Percentiles rank a stretch among this genome's conserved stretches.
Evolutionary conservation across 116 monocot species (phyloP).

Genomic region (Cymodocea nodosa): DNA sequence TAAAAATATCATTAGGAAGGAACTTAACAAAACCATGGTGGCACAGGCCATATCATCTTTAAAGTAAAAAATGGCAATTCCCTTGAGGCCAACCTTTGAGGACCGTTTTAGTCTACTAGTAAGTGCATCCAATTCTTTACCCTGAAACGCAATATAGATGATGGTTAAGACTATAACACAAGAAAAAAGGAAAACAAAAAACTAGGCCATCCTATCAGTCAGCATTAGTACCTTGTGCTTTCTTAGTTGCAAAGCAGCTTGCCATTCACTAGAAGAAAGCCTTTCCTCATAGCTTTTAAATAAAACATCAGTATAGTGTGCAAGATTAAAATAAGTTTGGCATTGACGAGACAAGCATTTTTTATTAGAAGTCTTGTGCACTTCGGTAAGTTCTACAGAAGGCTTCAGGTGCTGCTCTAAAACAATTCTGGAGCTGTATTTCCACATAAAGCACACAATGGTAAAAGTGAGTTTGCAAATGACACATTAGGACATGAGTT

Average conservation of each 20-base stretch:
- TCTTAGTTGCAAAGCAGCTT: conserved; percentile 83
- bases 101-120: conserved; percentile 74
- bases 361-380: conserved; percentile 20
- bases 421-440: conserved; percentile 66
- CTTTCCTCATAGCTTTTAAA: conserved; percentile 94
- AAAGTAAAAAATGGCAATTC: neutral
- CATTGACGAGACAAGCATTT: conserved; percentile 43
- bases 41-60: neutral
- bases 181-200: neutral
- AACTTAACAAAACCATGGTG: neutral
- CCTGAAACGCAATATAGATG: conserved; percentile 26
- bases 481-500: neutral
- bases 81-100: conserved; percentile 43
- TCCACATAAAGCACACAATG: conserved; percentile 5
- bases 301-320: conserved; percentile 82
- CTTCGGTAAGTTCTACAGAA: conserved; percentile 62
- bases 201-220: neutral
- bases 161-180: neutral
- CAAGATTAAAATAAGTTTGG: conserved; percentile 70
- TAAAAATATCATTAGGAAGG: too few species aligned
- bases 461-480: neutral
- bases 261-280: conserved; percentile 89
- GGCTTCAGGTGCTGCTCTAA: conserved; percentile 77
- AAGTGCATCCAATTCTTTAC: conserved; percentile 84
- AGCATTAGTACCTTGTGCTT: conserved; percentile 62